Evolutionary conservation across 192 early-diverging fungal species (phyloP), one percentile per base, ranked within the genome.

Genomic region (Globomyces pollinis-pini): DNA sequence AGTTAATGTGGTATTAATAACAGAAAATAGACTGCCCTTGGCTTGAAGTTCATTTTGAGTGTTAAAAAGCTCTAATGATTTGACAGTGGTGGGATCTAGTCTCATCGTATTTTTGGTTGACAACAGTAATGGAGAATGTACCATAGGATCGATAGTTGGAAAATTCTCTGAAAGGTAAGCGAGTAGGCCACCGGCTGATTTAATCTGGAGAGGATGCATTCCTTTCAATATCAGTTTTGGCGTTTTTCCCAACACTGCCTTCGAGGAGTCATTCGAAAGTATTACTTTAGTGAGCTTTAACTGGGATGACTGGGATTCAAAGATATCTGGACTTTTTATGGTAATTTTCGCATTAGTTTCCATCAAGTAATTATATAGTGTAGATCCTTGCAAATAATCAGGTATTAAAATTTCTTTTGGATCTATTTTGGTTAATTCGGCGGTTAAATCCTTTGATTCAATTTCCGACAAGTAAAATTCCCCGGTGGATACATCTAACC

Each of bases 401-500:
- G 38, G 13, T 44, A 35, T 47, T 5, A 98, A 63, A 13, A 95
- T 81, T 69, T 98, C 94, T 11, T 76, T 72, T 0, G 94, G 94
- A 13, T 84, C 77, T 45, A 98, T 93, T 42, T 91, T 84, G 4
- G 84, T 78, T 29, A 98, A 38, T 56, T 92, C 87, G 6, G 84
- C 74, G 6, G 67, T 57, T 13, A 98, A 74, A 0, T 60, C 57
- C 0, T 60, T 60, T 3, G 71, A 36, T 0, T 61, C 67, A 1
- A 83, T 77, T 7, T 76, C 61, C 59, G 84, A 72, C 9, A 89
- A 78, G 58, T 83, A 76, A 50, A 94, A 94, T 33, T 93, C 91
- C 16, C 94, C 94, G 0, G 90, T 91, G 0, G 88, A 87, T 33
- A 98, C 61, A 75, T 98, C 94, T 1, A 88, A 64, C 94, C 94